Base-by-base conservation (phyloP, 371 early-diverging fungal genomes). In the Mucor circinelloides region DNA sequence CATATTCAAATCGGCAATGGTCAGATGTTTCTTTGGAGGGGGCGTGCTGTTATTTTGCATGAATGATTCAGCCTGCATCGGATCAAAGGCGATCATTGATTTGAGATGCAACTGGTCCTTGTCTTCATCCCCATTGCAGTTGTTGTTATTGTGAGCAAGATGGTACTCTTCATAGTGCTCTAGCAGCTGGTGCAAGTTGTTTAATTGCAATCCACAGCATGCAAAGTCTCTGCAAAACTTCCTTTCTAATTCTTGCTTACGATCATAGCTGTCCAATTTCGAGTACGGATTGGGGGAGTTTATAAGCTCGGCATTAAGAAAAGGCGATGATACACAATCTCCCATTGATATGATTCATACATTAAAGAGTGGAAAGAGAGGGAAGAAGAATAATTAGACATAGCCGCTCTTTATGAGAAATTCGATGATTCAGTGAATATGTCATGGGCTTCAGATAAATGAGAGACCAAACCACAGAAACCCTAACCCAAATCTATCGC, bases 161-260 rank as follows among this genome's bases (percentile, higher is more conserved):
- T 97, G 97, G 69, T 85, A 85, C 70, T 93, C 95, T 78, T 97
- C 97, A 74, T 91, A 94, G 77, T 97, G 97, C 71, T 94, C 92
- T 56, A 96, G 80, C 58, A 97, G 87, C 60, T 93, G 94, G 80
- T 96, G 96, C 65, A 97, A 81, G 77, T 93, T 90, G 32, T 79
- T 82, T 50, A 96, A 84, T 34, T 82, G 74, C 61, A 89, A 75
- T 6, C 94, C 96, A 71, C 97, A 97, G 82, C 97, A 97, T 59
- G 79, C 73, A 74, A 95, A 97, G 83, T 97, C 92, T 68, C 89
- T 87, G 84, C 95, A 96, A 80, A 93, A 96, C 59, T 87, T 81
- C 63, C 87, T 87, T 74, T 97, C 97, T 17, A 97, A 84, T 46
- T 90, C 89, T 58, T 89, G 89, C 63, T 89, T 69, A 50, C 69